Evolutionary conservation across 345 rosid genomes (phyloP).

Genomic region (Hibiscus syriacus): DNA sequence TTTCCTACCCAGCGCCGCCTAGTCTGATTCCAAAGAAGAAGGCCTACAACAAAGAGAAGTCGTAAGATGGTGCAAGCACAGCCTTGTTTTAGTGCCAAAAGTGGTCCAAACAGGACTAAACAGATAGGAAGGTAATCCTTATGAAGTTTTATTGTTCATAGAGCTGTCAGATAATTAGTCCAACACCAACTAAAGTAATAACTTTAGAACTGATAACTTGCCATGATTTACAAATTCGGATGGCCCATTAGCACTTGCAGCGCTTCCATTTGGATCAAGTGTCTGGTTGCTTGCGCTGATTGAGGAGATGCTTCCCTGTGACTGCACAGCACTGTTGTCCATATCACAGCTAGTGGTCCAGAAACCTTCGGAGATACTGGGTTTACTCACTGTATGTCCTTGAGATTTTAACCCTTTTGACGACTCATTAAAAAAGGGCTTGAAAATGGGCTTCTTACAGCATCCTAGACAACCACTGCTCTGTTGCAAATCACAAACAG

Average conservation of each 20-base stretch:
- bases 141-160: background rate
- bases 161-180: background rate
- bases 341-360: conserved; percentile 67
- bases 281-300: conserved; percentile 36
- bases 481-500: conserved; percentile 31
- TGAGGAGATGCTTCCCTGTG: conserved; percentile 61
- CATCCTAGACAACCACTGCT: too few species aligned
- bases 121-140: background rate
- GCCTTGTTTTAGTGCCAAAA: background rate
- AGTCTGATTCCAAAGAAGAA: conserved; percentile 65
- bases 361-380: conserved; percentile 39
- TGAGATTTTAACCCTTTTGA: conserved; percentile 46
- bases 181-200: background rate
- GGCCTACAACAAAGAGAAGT: conserved; percentile 33
- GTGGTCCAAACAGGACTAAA: background rate
- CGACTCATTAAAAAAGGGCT: conserved; percentile 40
- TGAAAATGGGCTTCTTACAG: conserved; percentile 36
- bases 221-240: conserved; percentile 70
- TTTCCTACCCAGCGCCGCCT: conserved; percentile 69
- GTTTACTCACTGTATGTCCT: conserved; percentile 36
- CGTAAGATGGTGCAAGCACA: background rate
- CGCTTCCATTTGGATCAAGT: too few species aligned
- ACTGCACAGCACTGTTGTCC: conserved; percentile 45
- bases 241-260: conserved; percentile 47
- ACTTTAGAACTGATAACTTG: conserved; percentile 22